These are phyloP conservation scores for Emericellopsis atlantica DNA, from an alignment of 2,329 filamentous ascomycete species.

Conservation along the genomic window DNA sequence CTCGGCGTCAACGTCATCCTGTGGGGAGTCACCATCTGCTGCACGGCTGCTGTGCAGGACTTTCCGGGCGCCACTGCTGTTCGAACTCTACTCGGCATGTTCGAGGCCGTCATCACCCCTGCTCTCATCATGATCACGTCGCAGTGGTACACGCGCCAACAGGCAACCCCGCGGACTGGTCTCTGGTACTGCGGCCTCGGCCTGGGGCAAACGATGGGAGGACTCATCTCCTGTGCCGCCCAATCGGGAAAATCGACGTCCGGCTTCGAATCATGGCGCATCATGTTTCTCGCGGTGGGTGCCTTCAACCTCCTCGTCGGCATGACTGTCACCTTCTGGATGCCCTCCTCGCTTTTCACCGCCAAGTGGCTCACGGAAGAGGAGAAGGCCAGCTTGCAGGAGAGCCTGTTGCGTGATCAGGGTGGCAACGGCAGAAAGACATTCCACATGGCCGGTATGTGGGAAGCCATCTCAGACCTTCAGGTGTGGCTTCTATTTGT, in stretches of 20 bases:
- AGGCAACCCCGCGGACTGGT: conserved; percentile 31
- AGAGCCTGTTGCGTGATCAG: conserved; percentile 39
- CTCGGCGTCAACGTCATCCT: conserved; percentile 17
- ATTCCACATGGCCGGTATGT: conserved; percentile 24
- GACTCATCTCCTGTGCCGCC: conserved; percentile 35
- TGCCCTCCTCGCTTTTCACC: conserved; percentile 22
- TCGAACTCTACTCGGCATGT: conserved; percentile 30
- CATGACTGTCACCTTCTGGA: conserved; percentile 24
- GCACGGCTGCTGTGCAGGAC: conserved; percentile 24
- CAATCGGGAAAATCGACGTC: conserved; percentile 27
- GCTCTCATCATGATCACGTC: conserved; percentile 36
- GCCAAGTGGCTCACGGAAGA: conserved; percentile 9
- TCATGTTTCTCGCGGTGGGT: conserved; percentile 40
- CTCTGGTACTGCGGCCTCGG: conserved; percentile 16
- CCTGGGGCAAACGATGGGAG: conserved; percentile 23
- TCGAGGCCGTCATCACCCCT: conserved; percentile 34
- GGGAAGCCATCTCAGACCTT: conserved; percentile 24
- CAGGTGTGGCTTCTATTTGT: conserved; percentile 27
- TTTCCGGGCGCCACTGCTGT: conserved; percentile 27
- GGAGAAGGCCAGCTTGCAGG: conserved; percentile 32
- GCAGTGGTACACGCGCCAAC: conserved; percentile 24
- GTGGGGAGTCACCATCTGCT: conserved; percentile 26
- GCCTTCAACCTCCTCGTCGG: conserved; percentile 31
- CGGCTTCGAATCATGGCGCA: conserved; percentile 28
- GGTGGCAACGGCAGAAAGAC: conserved; percentile 26